Evolutionary conservation across 805 yeast genomes (phyloP).

Genomic region (Lachancea fermentati): DNA sequence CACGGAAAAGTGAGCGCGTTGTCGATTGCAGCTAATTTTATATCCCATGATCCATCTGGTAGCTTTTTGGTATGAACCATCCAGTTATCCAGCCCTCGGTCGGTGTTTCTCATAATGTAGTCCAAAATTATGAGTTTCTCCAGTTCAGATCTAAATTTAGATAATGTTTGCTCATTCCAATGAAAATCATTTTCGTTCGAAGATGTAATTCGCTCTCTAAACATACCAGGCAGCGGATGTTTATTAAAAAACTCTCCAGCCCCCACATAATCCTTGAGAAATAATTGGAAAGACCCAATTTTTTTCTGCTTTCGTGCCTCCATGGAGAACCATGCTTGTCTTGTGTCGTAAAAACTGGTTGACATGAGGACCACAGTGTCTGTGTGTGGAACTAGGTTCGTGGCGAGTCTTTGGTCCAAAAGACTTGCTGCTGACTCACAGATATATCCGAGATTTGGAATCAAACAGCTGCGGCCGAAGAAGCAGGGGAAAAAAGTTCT

Average conservation of each 20-base stretch:
- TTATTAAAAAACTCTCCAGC: constrained; percentile 54
- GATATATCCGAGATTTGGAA: constrained; percentile 67
- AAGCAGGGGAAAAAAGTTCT: constrained; percentile 71
- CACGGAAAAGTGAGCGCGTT: constrained; percentile 73
- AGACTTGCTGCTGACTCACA: constrained; percentile 68
- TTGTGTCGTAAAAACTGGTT: constrained; percentile 34
- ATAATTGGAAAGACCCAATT: constrained; percentile 63
- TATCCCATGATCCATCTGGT: constrained; percentile 17
- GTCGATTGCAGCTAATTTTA: constrained; percentile 67
- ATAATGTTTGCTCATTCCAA: constrained; percentile 48
- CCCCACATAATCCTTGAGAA: constrained; percentile 50
- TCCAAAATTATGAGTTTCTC: constrained; percentile 68
- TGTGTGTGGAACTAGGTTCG: constrained; percentile 61
- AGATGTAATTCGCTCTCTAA: constrained; percentile 8
- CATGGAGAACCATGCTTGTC: constrained; percentile 16
- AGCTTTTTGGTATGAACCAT: constrained; percentile 47
- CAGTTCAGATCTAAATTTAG: constrained; percentile 52
- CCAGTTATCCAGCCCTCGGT: constrained; percentile 73
- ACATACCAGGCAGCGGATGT: constrained; percentile 50
- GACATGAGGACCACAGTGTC: constrained; percentile 49
- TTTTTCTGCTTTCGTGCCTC: constrained; percentile 32
- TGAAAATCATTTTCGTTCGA: constrained; percentile 30
- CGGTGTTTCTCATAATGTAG: constrained; percentile 70
- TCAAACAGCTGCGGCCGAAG: constrained; percentile 66
- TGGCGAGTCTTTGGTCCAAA: constrained; percentile 54